Conservation (phyloP, 345 rosid species). For the Rhizophora mangle region DNA sequence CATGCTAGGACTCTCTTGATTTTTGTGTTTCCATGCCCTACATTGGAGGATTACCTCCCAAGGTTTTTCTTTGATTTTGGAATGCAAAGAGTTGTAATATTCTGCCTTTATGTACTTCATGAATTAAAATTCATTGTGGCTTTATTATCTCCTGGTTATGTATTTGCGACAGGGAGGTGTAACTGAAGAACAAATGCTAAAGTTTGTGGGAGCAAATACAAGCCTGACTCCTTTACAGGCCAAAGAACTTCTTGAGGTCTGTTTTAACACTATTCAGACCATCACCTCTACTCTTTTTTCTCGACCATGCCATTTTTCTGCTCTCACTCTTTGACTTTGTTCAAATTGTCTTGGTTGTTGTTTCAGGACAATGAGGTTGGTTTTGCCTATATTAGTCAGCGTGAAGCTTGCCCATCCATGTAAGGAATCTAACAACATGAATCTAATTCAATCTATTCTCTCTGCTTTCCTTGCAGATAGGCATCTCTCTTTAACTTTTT, state of each 20-base stretch:
- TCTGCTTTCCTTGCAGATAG: constrained; percentile 5
- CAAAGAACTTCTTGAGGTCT: constrained; percentile 89
- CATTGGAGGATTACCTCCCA: constrained; percentile 6
- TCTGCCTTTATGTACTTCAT: constrained; percentile 7
- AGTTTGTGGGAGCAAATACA: constrained; percentile 93
- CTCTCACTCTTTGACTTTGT: constrained; percentile 4
- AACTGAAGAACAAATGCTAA: constrained; percentile 96
- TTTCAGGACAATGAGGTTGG: constrained; percentile 82
- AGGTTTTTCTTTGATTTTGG: constrained; percentile 8
- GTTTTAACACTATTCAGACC: background rate
- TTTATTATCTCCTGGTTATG: constrained; percentile 13
- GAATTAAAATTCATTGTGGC: constrained; percentile 7
- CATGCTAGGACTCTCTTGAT: background rate
- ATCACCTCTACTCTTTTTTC: background rate
- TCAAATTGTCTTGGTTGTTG: constrained; percentile 13
- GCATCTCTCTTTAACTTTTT: background rate
- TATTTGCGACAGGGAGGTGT: constrained; percentile 63
- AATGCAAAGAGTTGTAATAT: constrained; percentile 9
- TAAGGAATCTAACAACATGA: constrained; percentile 38
- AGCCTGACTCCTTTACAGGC: constrained; percentile 62
- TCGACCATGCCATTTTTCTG: background rate
- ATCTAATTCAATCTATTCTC: constrained; percentile 18
- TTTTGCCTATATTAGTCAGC: constrained; percentile 85
- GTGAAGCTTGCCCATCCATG: constrained; percentile 90
- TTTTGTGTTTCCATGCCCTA: constrained; percentile 6